phyloP scores from a whole-genome alignment of 345 rosid genomes.

The Isatis tinctoria region DNA sequence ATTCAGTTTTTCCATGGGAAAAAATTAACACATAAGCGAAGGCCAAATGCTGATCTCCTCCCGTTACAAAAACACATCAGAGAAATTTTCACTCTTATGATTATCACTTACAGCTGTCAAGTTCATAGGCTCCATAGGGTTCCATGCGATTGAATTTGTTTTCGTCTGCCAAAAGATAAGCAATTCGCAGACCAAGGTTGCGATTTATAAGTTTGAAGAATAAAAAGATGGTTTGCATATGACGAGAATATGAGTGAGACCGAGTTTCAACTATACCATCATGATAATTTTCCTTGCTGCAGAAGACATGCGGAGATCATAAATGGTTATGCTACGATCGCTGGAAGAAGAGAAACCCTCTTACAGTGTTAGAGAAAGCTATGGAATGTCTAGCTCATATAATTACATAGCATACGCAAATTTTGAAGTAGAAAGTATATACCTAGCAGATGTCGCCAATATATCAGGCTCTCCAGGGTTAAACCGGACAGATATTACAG shows the following conservation, averaged over 20 bases:
- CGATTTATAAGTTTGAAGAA: not conserved
- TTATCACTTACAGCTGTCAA: slow-evolving; percentile 76
- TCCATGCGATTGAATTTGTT: slow-evolving; percentile 90
- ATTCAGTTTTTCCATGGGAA: slow-evolving; percentile 27
- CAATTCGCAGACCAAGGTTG: not conserved
- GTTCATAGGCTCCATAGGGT: slow-evolving; percentile 99
- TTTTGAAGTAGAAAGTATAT: slow-evolving; percentile 16
- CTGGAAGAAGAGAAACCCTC: slow-evolving; percentile 38
- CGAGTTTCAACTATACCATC: slow-evolving; percentile 48
- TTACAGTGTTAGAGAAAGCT: not conserved
- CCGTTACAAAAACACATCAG: not conserved
- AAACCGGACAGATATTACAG: slow-evolving; percentile 82
- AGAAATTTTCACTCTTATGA: not conserved
- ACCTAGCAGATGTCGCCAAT: slow-evolving; percentile 84
- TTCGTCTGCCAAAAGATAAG: slow-evolving; percentile 57
- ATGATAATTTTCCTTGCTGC: slow-evolving; percentile 78
- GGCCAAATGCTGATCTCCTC: not conserved
- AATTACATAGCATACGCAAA: not conserved
- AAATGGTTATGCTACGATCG: slow-evolving; percentile 71
- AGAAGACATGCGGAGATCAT: slow-evolving; percentile 80
- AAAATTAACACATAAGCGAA: not conserved
- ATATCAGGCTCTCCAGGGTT: slow-evolving; percentile 90
- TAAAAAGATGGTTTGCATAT: not conserved
- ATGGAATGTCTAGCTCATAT: not conserved
- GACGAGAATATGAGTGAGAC: not conserved